A percentile compares a stretch with the other conserved stretches of the same genome.
Conservation (phyloP, 257 asterid species). For the Cordia subcordata region DNA sequence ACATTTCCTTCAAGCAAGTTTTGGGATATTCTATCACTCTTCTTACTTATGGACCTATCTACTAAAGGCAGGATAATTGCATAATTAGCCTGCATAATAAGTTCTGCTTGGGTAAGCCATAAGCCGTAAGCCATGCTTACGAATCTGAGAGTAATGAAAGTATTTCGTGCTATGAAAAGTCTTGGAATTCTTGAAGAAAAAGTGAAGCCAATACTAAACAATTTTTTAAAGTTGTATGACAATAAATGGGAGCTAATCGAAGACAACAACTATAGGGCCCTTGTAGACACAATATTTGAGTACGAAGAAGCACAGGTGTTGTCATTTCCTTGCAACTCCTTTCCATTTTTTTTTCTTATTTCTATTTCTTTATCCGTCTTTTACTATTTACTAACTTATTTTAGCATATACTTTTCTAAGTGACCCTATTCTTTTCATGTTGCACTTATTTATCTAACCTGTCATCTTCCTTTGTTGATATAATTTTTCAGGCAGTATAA, state of each 20-base stretch:
- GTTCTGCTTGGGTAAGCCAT: conserved; percentile 24
- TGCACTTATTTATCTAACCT: not conserved
- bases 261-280: conserved; percentile 72
- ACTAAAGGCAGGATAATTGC: conserved; percentile 16
- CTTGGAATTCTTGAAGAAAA: conserved; percentile 57
- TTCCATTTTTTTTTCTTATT: not conserved
- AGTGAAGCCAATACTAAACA: conserved; percentile 74
- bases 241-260: conserved; percentile 84
- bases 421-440: not conserved
- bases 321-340: not conserved
- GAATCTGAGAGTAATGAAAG: conserved; percentile 41
- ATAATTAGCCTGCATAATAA: conserved; percentile 18
- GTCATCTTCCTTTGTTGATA: not conserved
- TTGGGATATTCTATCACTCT: not conserved
- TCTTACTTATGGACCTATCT: conserved; percentile 20
- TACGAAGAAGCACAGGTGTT: conserved; percentile 53
- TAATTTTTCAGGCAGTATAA: conserved; percentile 15
- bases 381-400: not conserved
- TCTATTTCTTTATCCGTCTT: conserved; percentile 4
- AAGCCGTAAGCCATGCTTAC: conserved; percentile 47
- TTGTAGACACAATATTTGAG: conserved; percentile 82
- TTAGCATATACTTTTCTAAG: not conserved
- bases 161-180: conserved; percentile 69
- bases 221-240: conserved; percentile 51
- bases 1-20: too few species aligned